Conservation (phyloP, 441 rosid genomes). For the Capsella rubella region DNA sequence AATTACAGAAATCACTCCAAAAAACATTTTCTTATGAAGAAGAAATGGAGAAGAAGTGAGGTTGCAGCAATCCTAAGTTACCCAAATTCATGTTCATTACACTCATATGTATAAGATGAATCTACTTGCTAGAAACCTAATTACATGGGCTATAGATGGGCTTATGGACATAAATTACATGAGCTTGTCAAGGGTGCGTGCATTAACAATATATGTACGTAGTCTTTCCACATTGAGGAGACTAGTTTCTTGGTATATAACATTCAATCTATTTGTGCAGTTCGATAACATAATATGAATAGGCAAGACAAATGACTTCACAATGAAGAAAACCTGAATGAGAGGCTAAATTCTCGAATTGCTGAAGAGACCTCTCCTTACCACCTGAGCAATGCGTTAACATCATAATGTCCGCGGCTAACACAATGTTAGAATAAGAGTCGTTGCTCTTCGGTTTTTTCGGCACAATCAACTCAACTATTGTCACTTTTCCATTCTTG, state of each 20-base stretch:
- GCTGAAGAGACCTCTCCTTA: slow-evolving; percentile 37
- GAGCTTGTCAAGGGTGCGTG: too few relatives aligned
- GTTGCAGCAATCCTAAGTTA: too few relatives aligned
- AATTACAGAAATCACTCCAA: too few relatives aligned
- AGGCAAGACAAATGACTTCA: slow-evolving; percentile 4
- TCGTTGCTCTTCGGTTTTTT: slow-evolving; percentile 2
- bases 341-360: slow-evolving; percentile 25
- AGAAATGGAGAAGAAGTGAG: too few relatives aligned
- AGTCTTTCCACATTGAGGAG: not conserved
- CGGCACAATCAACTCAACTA: slow-evolving; percentile 23
- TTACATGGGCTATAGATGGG: too few relatives aligned
- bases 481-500: slow-evolving; percentile 27
- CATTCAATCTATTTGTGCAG: not conserved
- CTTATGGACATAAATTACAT: too few relatives aligned
- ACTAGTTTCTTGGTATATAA: not conserved
- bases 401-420: slow-evolving; percentile 27
- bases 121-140: too few relatives aligned
- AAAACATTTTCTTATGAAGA: too few relatives aligned
- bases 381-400: slow-evolving; percentile 41
- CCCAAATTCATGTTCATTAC: too few relatives aligned
- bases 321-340: slow-evolving; percentile 21
- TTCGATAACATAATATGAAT: slow-evolving; percentile 12
- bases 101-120: too few relatives aligned
- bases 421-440: slow-evolving; percentile 9
- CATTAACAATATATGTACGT: not conserved